These are phyloP conservation scores for Phaeosphaeriaceae sp. DNA, from an alignment of 2,329 filamentous ascomycete species.

Conservation along the genomic window DNA sequence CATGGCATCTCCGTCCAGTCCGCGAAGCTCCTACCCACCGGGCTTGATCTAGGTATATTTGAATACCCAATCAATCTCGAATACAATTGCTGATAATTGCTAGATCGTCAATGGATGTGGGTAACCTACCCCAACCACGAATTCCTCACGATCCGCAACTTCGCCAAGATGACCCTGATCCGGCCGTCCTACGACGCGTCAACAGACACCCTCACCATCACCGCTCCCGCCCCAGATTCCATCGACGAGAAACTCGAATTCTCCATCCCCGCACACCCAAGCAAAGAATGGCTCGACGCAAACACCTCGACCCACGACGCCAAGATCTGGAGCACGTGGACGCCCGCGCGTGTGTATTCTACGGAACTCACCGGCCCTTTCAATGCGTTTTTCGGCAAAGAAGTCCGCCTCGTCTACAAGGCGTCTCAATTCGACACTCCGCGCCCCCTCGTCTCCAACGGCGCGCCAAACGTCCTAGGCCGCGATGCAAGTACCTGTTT, in stretches of 20 bases:
- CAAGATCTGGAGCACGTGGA: conserved; percentile 66
- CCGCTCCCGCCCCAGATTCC: conserved; percentile 51
- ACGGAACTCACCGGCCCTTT: conserved; percentile 61
- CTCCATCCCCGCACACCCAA: conserved; percentile 63
- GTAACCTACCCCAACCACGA: conserved; percentile 60
- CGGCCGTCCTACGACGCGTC: conserved; percentile 58
- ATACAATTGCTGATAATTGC: conserved; percentile 8
- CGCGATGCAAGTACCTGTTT: conserved; percentile 63
- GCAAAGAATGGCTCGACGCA: conserved; percentile 58
- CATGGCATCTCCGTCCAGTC: conserved; percentile 64
- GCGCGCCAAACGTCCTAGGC: conserved; percentile 61
- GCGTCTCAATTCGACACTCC: conserved; percentile 57
- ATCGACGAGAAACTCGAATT: conserved; percentile 48
- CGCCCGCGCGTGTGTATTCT: conserved; percentile 64
- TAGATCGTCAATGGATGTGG: conserved; percentile 72
- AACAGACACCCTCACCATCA: conserved; percentile 57
- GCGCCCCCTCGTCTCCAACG: conserved; percentile 63
- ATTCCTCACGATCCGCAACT: conserved; percentile 69
- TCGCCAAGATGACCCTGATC: conserved; percentile 69
- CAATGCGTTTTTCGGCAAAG: conserved; percentile 61
- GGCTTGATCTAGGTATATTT: conserved; percentile 60
- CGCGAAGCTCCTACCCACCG: conserved; percentile 61
- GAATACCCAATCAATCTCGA: neutral
- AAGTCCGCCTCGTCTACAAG: conserved; percentile 67
- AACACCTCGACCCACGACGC: conserved; percentile 60